Percentiles rank a stretch among this genome's conserved stretches.
Evolutionary conservation across 805 yeast species (phyloP).

Genomic region (Cyberlindnera mycetangii): DNA sequence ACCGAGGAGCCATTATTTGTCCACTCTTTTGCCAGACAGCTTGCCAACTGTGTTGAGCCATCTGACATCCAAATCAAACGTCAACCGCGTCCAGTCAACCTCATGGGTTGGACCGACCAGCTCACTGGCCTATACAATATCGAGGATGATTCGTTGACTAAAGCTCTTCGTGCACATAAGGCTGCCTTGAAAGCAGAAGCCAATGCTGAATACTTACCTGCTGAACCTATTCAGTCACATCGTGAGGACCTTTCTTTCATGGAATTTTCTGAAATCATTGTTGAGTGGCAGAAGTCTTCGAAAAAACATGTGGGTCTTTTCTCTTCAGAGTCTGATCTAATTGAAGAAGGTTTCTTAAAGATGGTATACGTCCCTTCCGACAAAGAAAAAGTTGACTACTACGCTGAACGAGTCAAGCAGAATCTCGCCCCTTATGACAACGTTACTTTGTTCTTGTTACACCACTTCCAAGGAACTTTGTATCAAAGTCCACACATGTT

Average conservation of each 20-base stretch:
- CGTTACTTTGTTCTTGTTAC: slow-evolving; percentile 63
- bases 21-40: slow-evolving; percentile 83
- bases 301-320: slow-evolving; percentile 61
- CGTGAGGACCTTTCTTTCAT: slow-evolving; percentile 40
- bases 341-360: slow-evolving; percentile 55
- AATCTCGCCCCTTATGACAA: slow-evolving; percentile 64
- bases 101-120: not conserved
- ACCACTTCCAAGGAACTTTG: slow-evolving; percentile 76
- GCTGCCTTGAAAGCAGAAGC: slow-evolving; percentile 69
- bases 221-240: not conserved
- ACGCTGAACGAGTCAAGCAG: slow-evolving; percentile 46
- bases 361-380: slow-evolving; percentile 93
- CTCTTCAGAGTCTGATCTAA: slow-evolving; percentile 50
- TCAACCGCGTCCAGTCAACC: not conserved
- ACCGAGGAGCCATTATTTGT: slow-evolving; percentile 49
- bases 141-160: slow-evolving; percentile 51
- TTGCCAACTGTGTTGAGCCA: slow-evolving; percentile 73
- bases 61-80: slow-evolving; percentile 52
- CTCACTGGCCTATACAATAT: slow-evolving; percentile 26
- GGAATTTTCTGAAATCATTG: slow-evolving; percentile 66
- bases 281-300: slow-evolving; percentile 67
- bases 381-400: slow-evolving; percentile 51
- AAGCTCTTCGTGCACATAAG: slow-evolving; percentile 32
- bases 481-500: slow-evolving; percentile 68
- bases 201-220: slow-evolving; percentile 26